These are phyloP conservation scores for Sedum album DNA, from an alignment of 164 flowering plant genomes.

Conservation along the genomic window DNA sequence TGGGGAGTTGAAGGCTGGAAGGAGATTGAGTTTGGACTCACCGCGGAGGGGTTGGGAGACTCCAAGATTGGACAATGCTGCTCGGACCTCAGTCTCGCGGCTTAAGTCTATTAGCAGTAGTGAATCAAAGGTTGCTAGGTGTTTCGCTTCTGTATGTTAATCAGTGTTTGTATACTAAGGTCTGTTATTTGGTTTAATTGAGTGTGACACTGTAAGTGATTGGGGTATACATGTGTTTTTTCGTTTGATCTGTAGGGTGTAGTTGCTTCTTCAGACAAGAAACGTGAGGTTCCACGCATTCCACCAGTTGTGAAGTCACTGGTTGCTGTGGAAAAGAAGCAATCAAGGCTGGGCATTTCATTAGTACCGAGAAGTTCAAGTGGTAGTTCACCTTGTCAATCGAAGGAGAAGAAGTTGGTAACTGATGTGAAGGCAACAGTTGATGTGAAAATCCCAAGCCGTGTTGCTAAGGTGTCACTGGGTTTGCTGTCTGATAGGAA, in stretches of 20 bases:
- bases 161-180: neutral
- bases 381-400: slow-evolving; percentile 14
- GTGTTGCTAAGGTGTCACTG: slow-evolving; percentile 26
- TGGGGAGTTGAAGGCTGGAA: slow-evolving; percentile 12
- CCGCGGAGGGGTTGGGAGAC: slow-evolving; percentile 34
- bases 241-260: neutral
- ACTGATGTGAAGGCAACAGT: slow-evolving; percentile 19
- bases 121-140: slow-evolving; percentile 2
- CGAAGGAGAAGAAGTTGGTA: slow-evolving; percentile 15
- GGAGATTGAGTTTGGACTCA: slow-evolving; percentile 48
- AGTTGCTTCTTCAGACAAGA: neutral
- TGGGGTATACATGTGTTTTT: neutral
- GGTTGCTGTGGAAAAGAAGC: neutral
- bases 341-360: neutral
- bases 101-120: slow-evolving; percentile 13
- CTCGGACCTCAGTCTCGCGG: slow-evolving; percentile 5
- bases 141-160: neutral
- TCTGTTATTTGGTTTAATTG: neutral
- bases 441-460: slow-evolving; percentile 16
- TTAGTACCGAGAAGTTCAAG: slow-evolving; percentile 28
- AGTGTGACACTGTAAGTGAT: neutral
- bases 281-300: neutral
- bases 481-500: slow-evolving; percentile 19
- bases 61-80: slow-evolving; percentile 14
- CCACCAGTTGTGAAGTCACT: neutral